phyloP scores from a whole-genome alignment of 352 stramenopile species.

The Phytophthora hibernalis region DNA sequence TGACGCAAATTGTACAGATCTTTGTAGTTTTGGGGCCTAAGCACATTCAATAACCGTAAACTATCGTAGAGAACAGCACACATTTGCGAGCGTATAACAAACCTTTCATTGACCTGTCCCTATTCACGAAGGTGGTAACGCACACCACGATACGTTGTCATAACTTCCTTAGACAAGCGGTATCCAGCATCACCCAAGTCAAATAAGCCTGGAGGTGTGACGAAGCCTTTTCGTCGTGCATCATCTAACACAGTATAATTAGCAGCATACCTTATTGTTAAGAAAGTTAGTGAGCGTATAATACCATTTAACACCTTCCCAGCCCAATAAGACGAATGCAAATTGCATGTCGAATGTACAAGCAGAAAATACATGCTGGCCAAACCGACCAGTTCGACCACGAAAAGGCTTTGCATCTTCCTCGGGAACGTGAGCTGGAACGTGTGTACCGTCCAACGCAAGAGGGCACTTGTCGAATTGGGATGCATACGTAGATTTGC shows the following conservation, averaged over 20 bases:
- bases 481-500: slow-evolving; percentile 10
- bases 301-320: slow-evolving; percentile 23
- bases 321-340: slow-evolving; percentile 26
- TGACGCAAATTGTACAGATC: slow-evolving; percentile 32
- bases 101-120: slow-evolving; percentile 14
- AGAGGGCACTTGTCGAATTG: slow-evolving; percentile 20
- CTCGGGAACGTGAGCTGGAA: slow-evolving; percentile 10
- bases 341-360: slow-evolving; percentile 35
- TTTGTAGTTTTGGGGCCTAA: slow-evolving; percentile 27
- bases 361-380: slow-evolving; percentile 35
- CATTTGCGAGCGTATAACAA: too few species aligned
- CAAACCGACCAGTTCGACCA: slow-evolving; percentile 23
- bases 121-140: slow-evolving; percentile 31
- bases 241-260: slow-evolving; percentile 18
- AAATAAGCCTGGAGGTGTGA: slow-evolving; percentile 14
- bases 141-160: slow-evolving; percentile 26
- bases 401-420: slow-evolving; percentile 27
- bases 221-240: slow-evolving; percentile 11
- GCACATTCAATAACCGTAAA: too few species aligned
- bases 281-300: slow-evolving; percentile 6
- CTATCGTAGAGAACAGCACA: too few species aligned
- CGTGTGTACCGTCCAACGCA: slow-evolving; percentile 26
- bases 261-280: slow-evolving; percentile 7
- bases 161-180: slow-evolving; percentile 13
- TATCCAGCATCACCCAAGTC: slow-evolving; percentile 32